Percentiles rank a stretch among this genome's conserved stretches.
phyloP scores from a whole-genome alignment of 2,329 filamentous ascomycete genomes.

The Penicillium nordicum region DNA sequence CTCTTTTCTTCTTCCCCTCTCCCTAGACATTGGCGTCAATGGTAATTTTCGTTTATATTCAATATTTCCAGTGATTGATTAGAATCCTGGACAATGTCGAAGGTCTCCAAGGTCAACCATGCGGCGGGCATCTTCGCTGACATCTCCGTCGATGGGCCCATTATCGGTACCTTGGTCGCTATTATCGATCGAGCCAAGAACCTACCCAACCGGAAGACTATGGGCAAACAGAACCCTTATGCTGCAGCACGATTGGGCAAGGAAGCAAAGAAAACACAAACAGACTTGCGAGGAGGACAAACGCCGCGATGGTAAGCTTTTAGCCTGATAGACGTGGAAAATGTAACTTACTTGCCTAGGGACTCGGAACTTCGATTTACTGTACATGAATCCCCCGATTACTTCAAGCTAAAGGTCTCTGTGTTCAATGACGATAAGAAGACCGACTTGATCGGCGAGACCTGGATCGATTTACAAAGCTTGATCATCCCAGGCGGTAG shows the following conservation, averaged over 20 bases:
- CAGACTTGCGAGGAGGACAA: constrained; percentile 89
- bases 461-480: constrained; percentile 77
- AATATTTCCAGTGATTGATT: background rate
- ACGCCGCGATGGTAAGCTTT: constrained; percentile 79
- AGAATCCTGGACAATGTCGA: constrained; percentile 24
- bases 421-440: constrained; percentile 98
- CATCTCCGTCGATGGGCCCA: constrained; percentile 86
- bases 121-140: constrained; percentile 92
- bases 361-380: constrained; percentile 95
- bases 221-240: constrained; percentile 98
- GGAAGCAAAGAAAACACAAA: constrained; percentile 94
- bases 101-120: constrained; percentile 64
- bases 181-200: constrained; percentile 96
- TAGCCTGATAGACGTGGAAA: background rate
- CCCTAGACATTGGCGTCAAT: constrained; percentile 8
- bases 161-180: constrained; percentile 88
- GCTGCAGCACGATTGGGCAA: constrained; percentile 91
- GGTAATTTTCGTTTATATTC: background rate
- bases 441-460: constrained; percentile 92
- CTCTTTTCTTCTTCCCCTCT: constrained; percentile 12
- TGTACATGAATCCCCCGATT: constrained; percentile 94
- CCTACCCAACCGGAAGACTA: constrained; percentile 90
- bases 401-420: constrained; percentile 91
- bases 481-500: constrained; percentile 84
- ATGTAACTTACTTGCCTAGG: constrained; percentile 52